Evolutionary conservation across 2,329 filamentous ascomycete genomes (phyloP).

Genomic region (Colletotrichum chlorophyti): DNA sequence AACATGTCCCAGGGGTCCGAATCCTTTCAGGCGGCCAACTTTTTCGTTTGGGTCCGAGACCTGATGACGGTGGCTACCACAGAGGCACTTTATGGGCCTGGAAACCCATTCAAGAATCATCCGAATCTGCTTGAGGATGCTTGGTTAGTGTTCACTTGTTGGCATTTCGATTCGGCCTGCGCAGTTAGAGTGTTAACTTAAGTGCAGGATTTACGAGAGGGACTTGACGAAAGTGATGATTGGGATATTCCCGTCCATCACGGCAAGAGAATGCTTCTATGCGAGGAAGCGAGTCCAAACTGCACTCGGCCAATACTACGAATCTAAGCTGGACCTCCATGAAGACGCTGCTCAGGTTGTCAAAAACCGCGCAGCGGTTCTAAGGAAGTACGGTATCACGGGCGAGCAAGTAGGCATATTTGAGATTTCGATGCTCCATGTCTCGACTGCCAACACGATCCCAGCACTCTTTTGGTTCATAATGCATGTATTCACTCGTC

Average conservation of each 20-base stretch:
- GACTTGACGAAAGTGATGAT: conserved; percentile 29
- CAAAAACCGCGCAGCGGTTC: conserved; percentile 35
- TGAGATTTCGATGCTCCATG: conserved; percentile 38
- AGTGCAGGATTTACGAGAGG: not conserved
- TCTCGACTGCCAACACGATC: conserved; percentile 42
- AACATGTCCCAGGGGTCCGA: conserved; percentile 33
- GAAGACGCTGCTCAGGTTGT: conserved; percentile 36
- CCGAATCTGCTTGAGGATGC: conserved; percentile 41
- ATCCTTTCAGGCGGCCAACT: conserved; percentile 30
- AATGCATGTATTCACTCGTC: conserved; percentile 36
- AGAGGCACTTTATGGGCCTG: conserved; percentile 48
- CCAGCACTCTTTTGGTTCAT: conserved; percentile 47
- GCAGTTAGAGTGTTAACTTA: not conserved
- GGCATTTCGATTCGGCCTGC: too few relatives aligned
- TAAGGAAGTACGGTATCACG: conserved; percentile 38
- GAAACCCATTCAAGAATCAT: conserved; percentile 47
- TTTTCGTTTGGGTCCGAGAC: conserved; percentile 47
- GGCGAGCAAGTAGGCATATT: conserved; percentile 36
- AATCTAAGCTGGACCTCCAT: conserved; percentile 33
- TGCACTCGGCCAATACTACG: conserved; percentile 40
- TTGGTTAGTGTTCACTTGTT: conserved; percentile 35
- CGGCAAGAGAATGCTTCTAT: conserved; percentile 38
- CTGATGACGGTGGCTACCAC: conserved; percentile 46
- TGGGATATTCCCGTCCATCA: conserved; percentile 38
- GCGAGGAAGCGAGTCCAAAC: conserved; percentile 35